Evolutionary conservation across 352 stramenopile species (phyloP).

Genomic region (Phytopythium mirpurense): DNA sequence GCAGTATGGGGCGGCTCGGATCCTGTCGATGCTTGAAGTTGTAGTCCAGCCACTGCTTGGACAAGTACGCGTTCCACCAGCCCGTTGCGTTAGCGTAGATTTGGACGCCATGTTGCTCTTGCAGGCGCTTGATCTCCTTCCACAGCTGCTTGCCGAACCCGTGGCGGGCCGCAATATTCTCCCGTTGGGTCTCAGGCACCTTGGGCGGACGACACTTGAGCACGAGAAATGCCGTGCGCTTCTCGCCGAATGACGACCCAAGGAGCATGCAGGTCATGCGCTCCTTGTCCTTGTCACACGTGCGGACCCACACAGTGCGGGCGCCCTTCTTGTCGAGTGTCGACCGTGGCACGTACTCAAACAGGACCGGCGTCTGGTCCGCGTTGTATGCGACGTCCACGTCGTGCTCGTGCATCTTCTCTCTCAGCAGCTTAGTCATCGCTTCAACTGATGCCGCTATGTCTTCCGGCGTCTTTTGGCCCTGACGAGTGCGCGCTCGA

Average conservation of each 20-base stretch:
- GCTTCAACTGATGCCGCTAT: not conserved
- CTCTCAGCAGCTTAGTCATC: not conserved
- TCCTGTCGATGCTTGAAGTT: not conserved
- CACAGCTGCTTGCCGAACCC: not conserved
- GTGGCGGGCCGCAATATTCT: not conserved
- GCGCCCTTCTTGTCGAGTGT: constrained; percentile 9
- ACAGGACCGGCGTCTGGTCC: constrained; percentile 4
- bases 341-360: constrained; percentile 18
- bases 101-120: not conserved
- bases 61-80: not conserved
- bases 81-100: not conserved
- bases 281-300: constrained; percentile 18
- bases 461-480: not conserved
- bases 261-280: constrained; percentile 19
- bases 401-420: not conserved
- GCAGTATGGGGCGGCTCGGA: not conserved
- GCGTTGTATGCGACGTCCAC: not conserved
- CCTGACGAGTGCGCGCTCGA: not conserved
- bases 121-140: not conserved
- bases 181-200: not conserved
- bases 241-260: constrained; percentile 15
- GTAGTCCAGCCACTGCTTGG: not conserved
- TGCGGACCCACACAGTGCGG: constrained; percentile 20
- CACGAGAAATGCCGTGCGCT: constrained; percentile 10
- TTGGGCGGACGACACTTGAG: not conserved